A percentile compares a stretch with the other conserved stretches of the same genome.
These are phyloP conservation scores for Amanita subjunquillea DNA, from an alignment of 768 basidiomycete species.

Conservation along the genomic window DNA sequence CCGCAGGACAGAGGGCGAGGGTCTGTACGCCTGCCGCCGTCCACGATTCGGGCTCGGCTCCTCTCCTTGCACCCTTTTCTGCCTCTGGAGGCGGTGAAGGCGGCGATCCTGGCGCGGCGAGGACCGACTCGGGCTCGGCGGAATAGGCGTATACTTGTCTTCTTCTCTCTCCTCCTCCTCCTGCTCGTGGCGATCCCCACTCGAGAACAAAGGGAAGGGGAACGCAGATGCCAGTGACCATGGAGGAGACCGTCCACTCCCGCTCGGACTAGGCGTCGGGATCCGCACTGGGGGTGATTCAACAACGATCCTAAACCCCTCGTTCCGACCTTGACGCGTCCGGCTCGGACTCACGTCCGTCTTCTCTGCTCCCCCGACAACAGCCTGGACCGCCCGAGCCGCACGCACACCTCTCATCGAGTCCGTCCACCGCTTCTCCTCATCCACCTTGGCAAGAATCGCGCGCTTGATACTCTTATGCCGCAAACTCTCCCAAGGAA, in stretches of 20 bases:
- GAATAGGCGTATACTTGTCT: constrained; percentile 3
- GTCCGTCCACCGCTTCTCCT: constrained; percentile 22
- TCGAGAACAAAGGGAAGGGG: constrained; percentile 3
- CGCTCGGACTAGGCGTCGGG: background rate
- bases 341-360: background rate
- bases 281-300: constrained; percentile 15
- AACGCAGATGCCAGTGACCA: constrained; percentile 2
- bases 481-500: constrained; percentile 35
- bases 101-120: background rate
- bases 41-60: background rate
- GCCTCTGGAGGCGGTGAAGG: background rate
- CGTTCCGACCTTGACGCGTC: constrained; percentile 1
- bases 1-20: constrained; percentile 19
- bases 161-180: background rate
- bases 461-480: constrained; percentile 43
- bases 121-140: background rate
- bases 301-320: constrained; percentile 14
- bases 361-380: background rate
- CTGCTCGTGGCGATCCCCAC: background rate
- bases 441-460: constrained; percentile 32
- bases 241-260: background rate
- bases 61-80: background rate
- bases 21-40: constrained; percentile 9
- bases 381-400: constrained; percentile 9
- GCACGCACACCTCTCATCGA: constrained; percentile 17